Evolutionary conservation across 352 stramenopile species (phyloP), one percentile per base, ranked within the genome.

Genomic region (Globisporangium nodosum): DNA sequence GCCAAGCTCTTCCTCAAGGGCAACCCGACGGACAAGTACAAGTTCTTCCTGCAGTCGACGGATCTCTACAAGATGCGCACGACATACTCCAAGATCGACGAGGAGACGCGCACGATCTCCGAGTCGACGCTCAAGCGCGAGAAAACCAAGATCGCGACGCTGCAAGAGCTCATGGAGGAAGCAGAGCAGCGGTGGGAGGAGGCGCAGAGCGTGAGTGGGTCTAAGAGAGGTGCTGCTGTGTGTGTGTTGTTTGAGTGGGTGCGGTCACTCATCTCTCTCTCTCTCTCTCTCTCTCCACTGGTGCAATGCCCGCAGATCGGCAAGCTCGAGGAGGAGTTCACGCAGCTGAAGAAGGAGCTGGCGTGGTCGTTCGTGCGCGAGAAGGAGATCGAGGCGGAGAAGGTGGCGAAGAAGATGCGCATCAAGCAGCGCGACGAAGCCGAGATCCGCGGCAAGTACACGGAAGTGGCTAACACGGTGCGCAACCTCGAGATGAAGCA

Each of bases 1-100:
- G 93, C 96, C 16, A 99, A 99, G 70, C 85, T 98, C 56, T 99
- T 99, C 66, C 68, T 99, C 24, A 97, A 96, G 27, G 96, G 96
- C 42, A 97, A 96, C 58, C 69, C 85, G 5, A 71, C 82, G 16
- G 94, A 98, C 46, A 99, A 99, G 66, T 99, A 98, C 78, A 84
- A 82, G 30, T 99, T 99, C 68, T 99, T 99, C 57, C 78, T 97
- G 58, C 97, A 97, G 63, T 97, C 95, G 1, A 99, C 95, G 0
- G 94, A 98, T 63, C 63, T 98, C 50, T 92, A 97, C 70, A 90
- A 96, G 42, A 93, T 98, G 63, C 69, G 91, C 56, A 79, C 81
- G 15, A 87, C 67, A 33, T 96, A 96, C 62, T 72, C 74, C 21
- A 96, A 98, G 64, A 90, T 94, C 56, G 76, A 95, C 45, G 72